A percentile compares a stretch with the other conserved stretches of the same genome.
Evolutionary conservation across 139 green algal species (phyloP).

Genomic region (Eudorina sp.): DNA sequence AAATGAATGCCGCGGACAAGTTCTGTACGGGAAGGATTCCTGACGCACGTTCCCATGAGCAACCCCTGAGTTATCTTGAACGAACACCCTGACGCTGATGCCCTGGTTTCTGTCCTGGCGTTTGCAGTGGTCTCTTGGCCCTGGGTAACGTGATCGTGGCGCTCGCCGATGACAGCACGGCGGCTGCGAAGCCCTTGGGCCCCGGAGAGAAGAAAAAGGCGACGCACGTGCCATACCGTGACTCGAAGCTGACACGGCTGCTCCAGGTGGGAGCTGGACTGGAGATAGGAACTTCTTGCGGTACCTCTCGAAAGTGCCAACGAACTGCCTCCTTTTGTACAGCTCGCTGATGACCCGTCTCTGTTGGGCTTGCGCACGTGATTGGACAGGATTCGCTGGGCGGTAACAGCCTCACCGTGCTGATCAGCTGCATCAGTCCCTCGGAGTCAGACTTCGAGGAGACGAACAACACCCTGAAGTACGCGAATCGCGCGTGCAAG

Average conservation of each 20-base stretch:
- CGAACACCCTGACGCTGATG: too few species aligned
- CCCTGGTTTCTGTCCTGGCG: too few species aligned
- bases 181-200: conserved; percentile 25
- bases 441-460: conserved; percentile 82
- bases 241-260: conserved; percentile 80
- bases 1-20: too few species aligned
- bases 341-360: too few species aligned
- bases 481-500: conserved; percentile 66
- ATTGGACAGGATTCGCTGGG: conserved; percentile 83
- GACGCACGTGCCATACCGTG: conserved; percentile 71
- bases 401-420: conserved; percentile 76
- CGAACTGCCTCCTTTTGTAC: too few species aligned
- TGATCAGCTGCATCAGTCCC: conserved; percentile 78
- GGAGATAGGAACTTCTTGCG: too few species aligned
- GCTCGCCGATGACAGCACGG: conserved; percentile 48
- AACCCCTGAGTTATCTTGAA: too few species aligned
- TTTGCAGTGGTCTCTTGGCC: conserved; percentile 72
- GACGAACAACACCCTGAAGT: conserved; percentile 84
- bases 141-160: conserved; percentile 83
- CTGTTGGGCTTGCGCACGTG: too few species aligned
- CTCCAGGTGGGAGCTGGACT: conserved; percentile 65
- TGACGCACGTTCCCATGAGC: too few species aligned
- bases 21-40: too few species aligned
- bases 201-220: conserved; percentile 50
- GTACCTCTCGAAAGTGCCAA: too few species aligned